These are phyloP conservation scores for Dovyalis caffra DNA, from an alignment of 345 rosid genomes.

Conservation along the genomic window DNA sequence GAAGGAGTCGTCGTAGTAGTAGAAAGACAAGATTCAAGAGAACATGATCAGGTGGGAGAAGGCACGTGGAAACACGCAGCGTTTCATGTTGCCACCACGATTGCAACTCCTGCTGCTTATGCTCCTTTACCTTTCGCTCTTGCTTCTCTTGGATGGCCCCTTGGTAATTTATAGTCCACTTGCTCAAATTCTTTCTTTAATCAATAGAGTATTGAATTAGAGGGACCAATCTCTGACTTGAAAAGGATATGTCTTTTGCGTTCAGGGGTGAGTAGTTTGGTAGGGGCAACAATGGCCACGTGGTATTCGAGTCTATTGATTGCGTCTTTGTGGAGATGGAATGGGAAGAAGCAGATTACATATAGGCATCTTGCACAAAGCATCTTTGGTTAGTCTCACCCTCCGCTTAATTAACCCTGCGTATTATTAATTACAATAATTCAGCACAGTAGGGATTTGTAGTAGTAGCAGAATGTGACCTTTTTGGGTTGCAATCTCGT, in stretches of 20 bases:
- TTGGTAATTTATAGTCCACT: slow-evolving; percentile 26
- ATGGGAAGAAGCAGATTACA: slow-evolving; percentile 47
- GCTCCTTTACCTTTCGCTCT: slow-evolving; percentile 57
- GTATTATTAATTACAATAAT: too few species aligned
- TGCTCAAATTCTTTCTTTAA: too few species aligned
- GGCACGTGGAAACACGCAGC: slow-evolving; percentile 62
- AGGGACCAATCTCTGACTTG: not conserved
- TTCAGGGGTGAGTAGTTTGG: slow-evolving; percentile 49
- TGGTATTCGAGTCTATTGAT: slow-evolving; percentile 49
- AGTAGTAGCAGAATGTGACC: too few species aligned
- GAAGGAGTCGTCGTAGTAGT: not conserved
- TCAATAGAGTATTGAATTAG: not conserved
- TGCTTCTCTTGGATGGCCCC: slow-evolving; percentile 59
- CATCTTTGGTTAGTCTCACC: slow-evolving; percentile 40
- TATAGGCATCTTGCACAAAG: slow-evolving; percentile 50
- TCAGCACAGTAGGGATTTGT: too few species aligned
- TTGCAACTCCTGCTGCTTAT: slow-evolving; percentile 57
- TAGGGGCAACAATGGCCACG: slow-evolving; percentile 47
- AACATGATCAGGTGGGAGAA: slow-evolving; percentile 25
- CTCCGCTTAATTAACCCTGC: not conserved
- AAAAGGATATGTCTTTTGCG: not conserved
- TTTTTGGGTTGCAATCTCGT: too few species aligned
- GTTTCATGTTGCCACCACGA: slow-evolving; percentile 56
- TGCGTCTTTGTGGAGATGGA: slow-evolving; percentile 53
- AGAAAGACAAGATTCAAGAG: not conserved